Evolutionary conservation across 2,329 filamentous ascomycete genomes (phyloP).

Genomic region (Rhexocercosporidium sp.): DNA sequence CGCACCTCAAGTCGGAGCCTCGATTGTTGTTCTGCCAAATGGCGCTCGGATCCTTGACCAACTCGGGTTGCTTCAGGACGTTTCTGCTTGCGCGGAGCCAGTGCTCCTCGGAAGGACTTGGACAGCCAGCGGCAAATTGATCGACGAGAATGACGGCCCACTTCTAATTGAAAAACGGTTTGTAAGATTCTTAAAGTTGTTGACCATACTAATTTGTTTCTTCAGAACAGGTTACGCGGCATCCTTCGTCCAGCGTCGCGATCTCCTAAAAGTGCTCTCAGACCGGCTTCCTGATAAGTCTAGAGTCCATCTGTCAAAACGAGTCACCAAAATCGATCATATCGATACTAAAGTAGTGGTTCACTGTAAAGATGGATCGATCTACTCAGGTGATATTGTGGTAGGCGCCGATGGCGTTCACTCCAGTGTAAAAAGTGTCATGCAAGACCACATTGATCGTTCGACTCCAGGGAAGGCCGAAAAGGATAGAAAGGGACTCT

Average conservation of each 20-base stretch:
- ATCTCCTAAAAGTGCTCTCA: constrained; percentile 27
- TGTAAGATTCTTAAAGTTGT: background rate
- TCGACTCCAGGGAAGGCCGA: constrained; percentile 14
- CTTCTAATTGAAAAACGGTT: constrained; percentile 4
- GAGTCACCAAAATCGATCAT: constrained; percentile 27
- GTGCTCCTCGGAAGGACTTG: constrained; percentile 8
- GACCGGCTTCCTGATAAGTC: constrained; percentile 27
- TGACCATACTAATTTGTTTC: background rate
- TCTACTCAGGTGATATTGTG: constrained; percentile 34
- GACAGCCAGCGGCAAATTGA: constrained; percentile 20
- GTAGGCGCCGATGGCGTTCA: constrained; percentile 39
- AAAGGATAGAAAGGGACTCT: constrained; percentile 26
- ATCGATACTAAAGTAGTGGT: constrained; percentile 25
- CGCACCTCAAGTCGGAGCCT: constrained; percentile 53
- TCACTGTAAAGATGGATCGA: constrained; percentile 31
- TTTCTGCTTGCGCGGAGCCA: constrained; percentile 10
- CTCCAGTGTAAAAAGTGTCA: constrained; percentile 29
- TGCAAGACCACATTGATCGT: constrained; percentile 26
- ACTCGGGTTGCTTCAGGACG: constrained; percentile 47
- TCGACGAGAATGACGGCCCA: constrained; percentile 32
- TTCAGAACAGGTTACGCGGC: constrained; percentile 32
- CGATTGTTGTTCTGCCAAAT: constrained; percentile 51
- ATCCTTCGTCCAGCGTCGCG: constrained; percentile 21
- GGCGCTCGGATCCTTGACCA: constrained; percentile 56
- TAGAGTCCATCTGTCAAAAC: constrained; percentile 34